Evolutionary conservation across 1,284 basidiomycete genomes (phyloP).

Genomic region (Puccinia polysora): DNA sequence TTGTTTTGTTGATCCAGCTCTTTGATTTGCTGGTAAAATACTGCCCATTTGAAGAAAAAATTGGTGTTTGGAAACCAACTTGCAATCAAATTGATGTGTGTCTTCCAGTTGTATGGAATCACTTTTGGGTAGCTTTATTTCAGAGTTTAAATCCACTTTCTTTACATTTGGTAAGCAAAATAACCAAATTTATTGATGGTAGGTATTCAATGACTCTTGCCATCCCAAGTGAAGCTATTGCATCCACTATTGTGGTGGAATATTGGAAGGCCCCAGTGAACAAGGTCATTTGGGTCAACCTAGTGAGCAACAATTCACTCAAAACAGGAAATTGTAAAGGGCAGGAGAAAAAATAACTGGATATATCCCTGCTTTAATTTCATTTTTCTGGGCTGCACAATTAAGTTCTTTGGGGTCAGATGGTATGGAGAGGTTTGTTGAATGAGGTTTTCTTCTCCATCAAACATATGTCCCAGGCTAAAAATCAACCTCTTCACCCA

Average conservation of each 20-base stretch:
- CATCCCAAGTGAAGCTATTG: slow-evolving; percentile 44
- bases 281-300: slow-evolving; percentile 19
- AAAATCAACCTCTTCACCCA: background rate
- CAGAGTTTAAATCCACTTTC: background rate
- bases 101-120: slow-evolving; percentile 40
- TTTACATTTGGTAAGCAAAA: background rate
- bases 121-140: slow-evolving; percentile 25
- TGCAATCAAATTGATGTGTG: background rate
- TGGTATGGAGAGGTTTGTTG: slow-evolving; percentile 61
- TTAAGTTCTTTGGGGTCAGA: slow-evolving; percentile 58
- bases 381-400: slow-evolving; percentile 44
- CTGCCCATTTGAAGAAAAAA: background rate
- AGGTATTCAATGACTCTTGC: slow-evolving; percentile 59
- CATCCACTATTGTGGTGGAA: slow-evolving; percentile 38
- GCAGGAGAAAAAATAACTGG: no score
- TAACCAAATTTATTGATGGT: no score
- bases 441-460: background rate
- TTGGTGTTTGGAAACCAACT: background rate
- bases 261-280: slow-evolving; percentile 47
- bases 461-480: background rate
- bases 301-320: no score
- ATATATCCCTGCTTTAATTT: no score
- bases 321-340: no score
- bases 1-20: slow-evolving; percentile 41
- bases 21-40: slow-evolving; percentile 43